Base-by-base conservation (phyloP, 2,329 filamentous ascomycete species). In the Aspergillus flavus region DNA sequence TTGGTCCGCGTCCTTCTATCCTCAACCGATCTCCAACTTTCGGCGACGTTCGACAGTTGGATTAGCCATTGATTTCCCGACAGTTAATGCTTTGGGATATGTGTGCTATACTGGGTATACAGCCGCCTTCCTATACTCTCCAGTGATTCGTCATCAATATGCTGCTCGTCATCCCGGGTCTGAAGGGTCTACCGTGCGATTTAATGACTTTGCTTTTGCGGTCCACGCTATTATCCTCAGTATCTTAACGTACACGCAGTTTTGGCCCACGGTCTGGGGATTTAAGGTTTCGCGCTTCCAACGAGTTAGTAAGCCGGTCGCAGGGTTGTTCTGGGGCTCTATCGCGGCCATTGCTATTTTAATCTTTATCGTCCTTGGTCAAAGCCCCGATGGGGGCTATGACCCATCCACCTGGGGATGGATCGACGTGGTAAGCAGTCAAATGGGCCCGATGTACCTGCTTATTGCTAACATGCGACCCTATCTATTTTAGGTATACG, bases 1-100 rank as follows among this genome's bases (percentile, higher is more conserved):
- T 78, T 95, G 94, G 94, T 94, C 91, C 14, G 80, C 89, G 19
- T 96, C 93, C 19, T 98, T 97, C 81, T 98, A 98, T 77, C 94
- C 94, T 1, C 95, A 98, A 76, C 88, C 91, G 7, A 80, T 96
- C 64, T 85, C 93, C 66, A 98, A 97, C 83, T 90, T 85, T 76
- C 83, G 83, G 34, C 89, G 93, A 59, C 87, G 87, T 62, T 91
- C 92, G 10, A 97, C 94, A 5, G 85, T 87, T 23, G 95, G 95
- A 46, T 89, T 94, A 5, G 92, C 93, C 0, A 89, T 96, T 68
- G 94, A 97, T 77, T 97, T 96, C 73, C 93, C 93, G 12, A 90
- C 80, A 32, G 86, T 91, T 71, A 92, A 82, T 50, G 87, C 89
- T 66, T 86, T 85, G 26, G 86, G 86, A 1, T 88, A 86, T 72